Evolutionary conservation across 306 rosid genomes (phyloP), one percentile per base, ranked within the genome.

Genomic region (Pyrus bretschneideri): DNA sequence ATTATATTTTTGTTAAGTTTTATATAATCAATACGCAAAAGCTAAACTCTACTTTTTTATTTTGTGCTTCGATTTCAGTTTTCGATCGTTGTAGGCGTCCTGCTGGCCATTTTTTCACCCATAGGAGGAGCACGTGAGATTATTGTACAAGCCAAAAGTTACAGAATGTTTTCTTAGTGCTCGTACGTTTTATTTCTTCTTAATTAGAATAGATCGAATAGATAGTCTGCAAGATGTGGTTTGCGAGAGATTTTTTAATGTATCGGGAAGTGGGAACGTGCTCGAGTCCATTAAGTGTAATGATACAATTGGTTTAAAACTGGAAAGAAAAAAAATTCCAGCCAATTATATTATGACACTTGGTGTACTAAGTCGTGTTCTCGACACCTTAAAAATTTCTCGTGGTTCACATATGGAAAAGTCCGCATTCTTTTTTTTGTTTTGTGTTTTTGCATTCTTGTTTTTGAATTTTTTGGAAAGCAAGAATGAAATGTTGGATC

Each of bases 91-190:
- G 0, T 78, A 29, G 92, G 93, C 1, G 0, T 61, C 55, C 0
- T 65, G 35, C 83, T 91, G 65, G 85, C 89, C 12, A 0, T 40
- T 5, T 15, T 86, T 35, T 85, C 97, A 46, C 93, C 94, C 0
- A 74, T 89, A 19, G 93, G 97, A 79, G 93, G 97, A 81, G 22
- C 81, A 21, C 73, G 89, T 6, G 85, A 87, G 38, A 89, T 91
- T 67, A 9, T 91, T 73, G 5, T 87, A 29, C 83, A 87, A 0
- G 84, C 81, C 10, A 83, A 80, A 60, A 60, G 70, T 31, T 89
- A 88, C 76, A 72, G 74, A 75, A 8, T 87, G 7, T 91, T 87
- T 66, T 84, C 91, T 4, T 89, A 72, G 79, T 19, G 13, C 57
- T 42, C 30, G 4, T 40, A 40, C 10, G 13, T n/a, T 18, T 1